Evolutionary conservation across 2,329 filamentous ascomycete genomes (phyloP), one percentile per base, ranked within the genome.

Genomic region (Cryphonectria carpinicola): DNA sequence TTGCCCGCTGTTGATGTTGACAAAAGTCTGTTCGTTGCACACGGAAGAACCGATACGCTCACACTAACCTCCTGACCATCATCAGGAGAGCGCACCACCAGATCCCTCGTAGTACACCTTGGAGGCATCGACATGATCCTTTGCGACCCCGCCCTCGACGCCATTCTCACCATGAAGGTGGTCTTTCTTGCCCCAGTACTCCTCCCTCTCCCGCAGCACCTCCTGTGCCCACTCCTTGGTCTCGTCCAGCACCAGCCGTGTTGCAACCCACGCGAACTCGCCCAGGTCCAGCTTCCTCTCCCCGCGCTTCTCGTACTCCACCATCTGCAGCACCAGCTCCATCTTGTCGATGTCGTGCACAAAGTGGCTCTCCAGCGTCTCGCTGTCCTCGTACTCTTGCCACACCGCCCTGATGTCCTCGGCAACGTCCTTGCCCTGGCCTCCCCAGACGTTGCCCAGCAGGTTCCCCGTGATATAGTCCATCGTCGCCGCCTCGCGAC

Each of bases 261-360:
- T 86, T 11, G 92, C 88, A 2, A 98, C 96, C 78, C 92, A 91
- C 0, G 89, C 88, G 76, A 99, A 98, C 83, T 99, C 96, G 67
- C 92, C 89, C 66, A 99, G 83, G 80, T 98, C 94, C 54, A 94
- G 80, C 73, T 83, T 82, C 39, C 89, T 88, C 69, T 90, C 82
- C 65, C 89, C 85, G 17, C 86, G 83, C 76, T 92, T 91, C 87
- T 99, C 96, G 78, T 99, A 99, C 81, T 99, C 96, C 41, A 97
- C 84, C 93, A 98, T 98, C 84, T 99, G 96, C 78, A 97, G 83
- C 72, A 99, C 82, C 74, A 99, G 84, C 83, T 99, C 96, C 80
- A 99, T 90, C 89, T 98, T 98, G 82, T 99, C 96, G 71, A 99
- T 89, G 80, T 99, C 96, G 80, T 99, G 96, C 60, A 99, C 96